Conservation (phyloP, 495 filamentous ascomycete species). For the Penicillium verhagenii region DNA sequence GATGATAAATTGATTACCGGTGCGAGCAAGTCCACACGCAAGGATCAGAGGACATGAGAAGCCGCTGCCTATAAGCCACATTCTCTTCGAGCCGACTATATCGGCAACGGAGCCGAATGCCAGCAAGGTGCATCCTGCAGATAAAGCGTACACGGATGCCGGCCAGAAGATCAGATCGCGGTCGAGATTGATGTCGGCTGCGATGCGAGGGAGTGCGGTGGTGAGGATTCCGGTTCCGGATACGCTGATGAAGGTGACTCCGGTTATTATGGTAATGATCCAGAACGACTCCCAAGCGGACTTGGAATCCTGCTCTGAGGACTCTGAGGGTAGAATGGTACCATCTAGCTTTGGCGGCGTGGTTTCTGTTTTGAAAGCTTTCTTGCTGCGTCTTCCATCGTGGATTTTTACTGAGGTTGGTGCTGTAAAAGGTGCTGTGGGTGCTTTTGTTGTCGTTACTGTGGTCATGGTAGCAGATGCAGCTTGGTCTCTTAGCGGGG, state of each 20-base stretch:
- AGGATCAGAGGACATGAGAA: constrained; percentile 9
- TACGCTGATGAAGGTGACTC: background rate
- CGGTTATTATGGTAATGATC: background rate
- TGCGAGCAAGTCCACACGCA: constrained; percentile 18
- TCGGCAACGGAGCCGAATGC: constrained; percentile 52
- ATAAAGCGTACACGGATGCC: constrained; percentile 32
- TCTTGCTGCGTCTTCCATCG: no score
- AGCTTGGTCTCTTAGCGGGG: no score
- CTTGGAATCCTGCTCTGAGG: background rate
- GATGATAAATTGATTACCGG: constrained; percentile 44
- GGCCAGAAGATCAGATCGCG: constrained; percentile 45
- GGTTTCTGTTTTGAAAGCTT: no score
- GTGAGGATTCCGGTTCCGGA: constrained; percentile 29
- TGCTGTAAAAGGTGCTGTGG: no score
- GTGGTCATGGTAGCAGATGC: no score
- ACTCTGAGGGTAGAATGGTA: no score
- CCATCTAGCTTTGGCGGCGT: no score
- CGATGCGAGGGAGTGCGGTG: constrained; percentile 51
- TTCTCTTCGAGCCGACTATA: constrained; percentile 40
- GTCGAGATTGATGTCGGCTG: constrained; percentile 39
- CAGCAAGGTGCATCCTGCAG: constrained; percentile 46
- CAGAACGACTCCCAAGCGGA: background rate
- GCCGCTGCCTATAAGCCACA: constrained; percentile 47
- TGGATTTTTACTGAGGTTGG: no score
- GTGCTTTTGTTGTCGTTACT: no score